Evolutionary conservation across 306 rosid genomes (phyloP), one percentile per base, ranked within the genome.

Genomic region (Ammopiptanthus mongolicus): DNA sequence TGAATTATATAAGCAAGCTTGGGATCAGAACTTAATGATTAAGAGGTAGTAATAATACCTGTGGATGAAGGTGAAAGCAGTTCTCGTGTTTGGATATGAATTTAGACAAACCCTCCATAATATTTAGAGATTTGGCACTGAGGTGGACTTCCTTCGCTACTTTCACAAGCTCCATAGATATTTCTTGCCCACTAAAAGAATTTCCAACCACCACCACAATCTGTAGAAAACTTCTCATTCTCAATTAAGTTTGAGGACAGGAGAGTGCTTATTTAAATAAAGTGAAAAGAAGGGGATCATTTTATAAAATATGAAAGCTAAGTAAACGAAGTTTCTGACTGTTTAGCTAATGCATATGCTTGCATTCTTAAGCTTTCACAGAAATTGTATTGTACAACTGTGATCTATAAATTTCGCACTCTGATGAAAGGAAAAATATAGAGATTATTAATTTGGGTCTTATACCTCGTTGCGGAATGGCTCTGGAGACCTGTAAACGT

Each of bases 101-200:
- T 82, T 95, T 91, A 39, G 97, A 85, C 58, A 95, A 81, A 47
- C 98, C 98, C 46, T 86, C 87, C 15, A 90, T 29, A 15, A 91
- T 80, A 22, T 84, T 18, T 3, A 87, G 77, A 37, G 97, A 91
- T 87, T 81, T 91, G 13, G 89, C 78, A 74, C 97, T 87, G 65
- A 95, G 63, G 46, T 91, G 85, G 51, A 90, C 86, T 80, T 93
- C 91, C 83, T 88, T 95, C 8, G 90, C 95, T 58, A 90, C 88
- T 41, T 85, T 89, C 59, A 90, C 84, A 34, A 95, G 88, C 61
- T 95, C 97, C 81, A 91, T 81, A 48, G 97, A 90, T 80, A 91
- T 80, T 65, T 95, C 98, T 85, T 90, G 97, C 21, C 98, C 98
- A 41, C 97, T 95, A 2, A 74, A 81, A 52, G 98, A 95, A 39